Evolutionary conservation across 176 grass and related monocot species (phyloP).

Genomic region (Ensete ventricosum): DNA sequence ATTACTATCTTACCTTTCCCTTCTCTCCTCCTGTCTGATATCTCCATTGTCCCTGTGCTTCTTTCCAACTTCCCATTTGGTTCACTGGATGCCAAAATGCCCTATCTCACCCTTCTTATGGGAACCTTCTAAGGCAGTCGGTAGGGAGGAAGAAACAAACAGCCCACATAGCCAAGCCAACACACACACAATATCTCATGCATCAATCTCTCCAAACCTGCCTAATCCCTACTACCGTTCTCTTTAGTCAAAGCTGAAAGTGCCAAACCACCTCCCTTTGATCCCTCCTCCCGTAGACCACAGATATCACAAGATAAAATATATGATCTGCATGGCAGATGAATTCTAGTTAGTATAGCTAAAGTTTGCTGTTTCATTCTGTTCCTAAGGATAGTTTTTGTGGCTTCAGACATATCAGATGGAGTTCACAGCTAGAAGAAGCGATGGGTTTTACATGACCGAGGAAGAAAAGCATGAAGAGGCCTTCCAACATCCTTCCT

Average conservation of each 20-base stretch:
- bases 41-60: background rate
- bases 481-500: slow-evolving; percentile 30
- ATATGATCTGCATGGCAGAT: background rate
- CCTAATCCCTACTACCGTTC: background rate
- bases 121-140: slow-evolving; percentile 15
- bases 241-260: slow-evolving; percentile 7
- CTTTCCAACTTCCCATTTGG: slow-evolving; percentile 17
- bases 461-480: slow-evolving; percentile 1
- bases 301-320: background rate
- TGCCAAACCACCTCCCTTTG: background rate
- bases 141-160: background rate
- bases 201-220: background rate
- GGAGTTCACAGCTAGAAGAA: slow-evolving; percentile 14
- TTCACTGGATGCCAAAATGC: background rate
- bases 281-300: background rate
- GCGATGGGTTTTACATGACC: background rate
- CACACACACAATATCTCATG: background rate
- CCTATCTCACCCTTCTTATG: background rate
- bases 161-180: background rate
- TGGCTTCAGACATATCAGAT: background rate
- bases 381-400: too few species aligned
- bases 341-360: background rate
- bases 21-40: background rate
- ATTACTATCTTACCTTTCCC: background rate
- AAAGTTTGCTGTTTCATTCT: background rate